These are phyloP conservation scores for Lolium rigidum DNA, from an alignment of 176 grass and related monocot species.

Conservation along the genomic window DNA sequence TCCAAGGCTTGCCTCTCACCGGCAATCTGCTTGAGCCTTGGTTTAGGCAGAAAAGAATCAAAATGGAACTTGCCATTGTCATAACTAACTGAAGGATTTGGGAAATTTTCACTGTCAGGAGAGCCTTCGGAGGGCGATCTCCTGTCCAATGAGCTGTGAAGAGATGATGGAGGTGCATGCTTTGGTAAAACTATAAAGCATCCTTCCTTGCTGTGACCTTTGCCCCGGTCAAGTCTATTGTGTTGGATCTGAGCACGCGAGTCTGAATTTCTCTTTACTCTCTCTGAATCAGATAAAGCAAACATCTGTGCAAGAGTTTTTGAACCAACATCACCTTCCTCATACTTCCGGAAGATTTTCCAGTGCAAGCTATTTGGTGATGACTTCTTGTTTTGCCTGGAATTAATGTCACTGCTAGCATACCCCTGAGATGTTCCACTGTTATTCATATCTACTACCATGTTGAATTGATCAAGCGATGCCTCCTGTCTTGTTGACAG, in stretches of 20 bases:
- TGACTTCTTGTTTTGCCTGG: conserved; percentile 35
- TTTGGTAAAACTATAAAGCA: conserved; percentile 65
- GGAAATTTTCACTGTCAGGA: conserved; percentile 28
- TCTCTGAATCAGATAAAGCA: conserved; percentile 70
- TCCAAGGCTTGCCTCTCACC: neutral
- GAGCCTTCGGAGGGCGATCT: conserved; percentile 28
- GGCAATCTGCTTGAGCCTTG: conserved; percentile 43
- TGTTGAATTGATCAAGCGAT: conserved; percentile 40
- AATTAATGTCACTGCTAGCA: conserved; percentile 18
- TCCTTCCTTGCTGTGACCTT: conserved; percentile 45
- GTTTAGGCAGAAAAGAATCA: conserved; percentile 43
- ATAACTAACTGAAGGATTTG: conserved; percentile 23
- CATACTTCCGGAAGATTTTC: conserved; percentile 31
- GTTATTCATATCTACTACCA: conserved; percentile 19
- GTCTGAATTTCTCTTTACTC: conserved; percentile 36
- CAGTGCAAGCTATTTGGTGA: conserved; percentile 8
- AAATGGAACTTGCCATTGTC: conserved; percentile 31
- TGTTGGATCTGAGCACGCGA: conserved; percentile 2
- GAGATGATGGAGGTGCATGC: conserved; percentile 38
- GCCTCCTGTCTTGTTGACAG: conserved; percentile 29
- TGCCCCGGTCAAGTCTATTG: conserved; percentile 29
- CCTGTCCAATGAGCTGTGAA: conserved; percentile 33
- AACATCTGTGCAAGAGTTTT: conserved; percentile 76
- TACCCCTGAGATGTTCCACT: conserved; percentile 40
- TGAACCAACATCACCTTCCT: conserved; percentile 32